phyloP scores from a whole-genome alignment of 2,329 filamentous ascomycete species.

The Cladosporium velox region DNA sequence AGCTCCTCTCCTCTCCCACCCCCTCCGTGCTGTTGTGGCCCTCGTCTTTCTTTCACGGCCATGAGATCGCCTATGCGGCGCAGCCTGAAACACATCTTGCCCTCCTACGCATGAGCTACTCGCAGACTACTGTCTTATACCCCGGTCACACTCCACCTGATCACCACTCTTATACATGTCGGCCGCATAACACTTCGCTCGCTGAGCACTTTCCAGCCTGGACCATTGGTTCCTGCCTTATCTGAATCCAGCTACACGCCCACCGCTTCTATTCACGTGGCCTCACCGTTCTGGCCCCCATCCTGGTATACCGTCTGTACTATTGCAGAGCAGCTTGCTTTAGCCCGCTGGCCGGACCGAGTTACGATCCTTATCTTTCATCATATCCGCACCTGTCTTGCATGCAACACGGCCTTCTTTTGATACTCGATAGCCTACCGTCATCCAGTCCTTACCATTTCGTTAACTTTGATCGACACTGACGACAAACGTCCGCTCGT shows the following conservation, averaged over 20 bases:
- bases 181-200: constrained; percentile 19
- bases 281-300: constrained; percentile 7
- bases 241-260: background rate
- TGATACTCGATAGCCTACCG: background rate
- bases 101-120: constrained; percentile 15
- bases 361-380: constrained; percentile 12
- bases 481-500: background rate
- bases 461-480: background rate
- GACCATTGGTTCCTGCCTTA: constrained; percentile 12
- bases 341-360: constrained; percentile 15
- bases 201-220: constrained; percentile 8
- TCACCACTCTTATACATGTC: constrained; percentile 19
- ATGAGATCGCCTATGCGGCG: constrained; percentile 17
- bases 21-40: constrained; percentile 2
- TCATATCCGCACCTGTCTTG: constrained; percentile 6
- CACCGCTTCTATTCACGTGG: constrained; percentile 3
- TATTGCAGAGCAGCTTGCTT: constrained; percentile 19
- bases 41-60: constrained; percentile 7
- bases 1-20: constrained; percentile 8
- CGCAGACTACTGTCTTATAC: constrained; percentile 2
- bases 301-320: constrained; percentile 15
- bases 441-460: constrained; percentile 18
- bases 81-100: constrained; percentile 16
- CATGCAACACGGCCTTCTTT: constrained; percentile 5
- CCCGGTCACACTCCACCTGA: constrained; percentile 10